Conservation (phyloP, 805 yeast genomes). For the Nakazawaea holstii region DNA sequence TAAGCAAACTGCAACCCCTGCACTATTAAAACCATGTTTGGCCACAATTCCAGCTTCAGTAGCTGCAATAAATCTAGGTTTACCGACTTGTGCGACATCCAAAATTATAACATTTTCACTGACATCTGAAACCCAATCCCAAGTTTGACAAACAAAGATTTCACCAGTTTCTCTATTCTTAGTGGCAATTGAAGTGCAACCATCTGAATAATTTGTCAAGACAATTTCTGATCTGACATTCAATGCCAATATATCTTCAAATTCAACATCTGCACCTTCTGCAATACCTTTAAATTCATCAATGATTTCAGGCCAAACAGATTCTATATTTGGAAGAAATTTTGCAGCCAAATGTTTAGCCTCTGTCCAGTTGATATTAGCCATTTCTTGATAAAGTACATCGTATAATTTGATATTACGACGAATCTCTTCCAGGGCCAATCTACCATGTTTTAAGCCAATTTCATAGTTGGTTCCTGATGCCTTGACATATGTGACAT, state of each 20-base stretch:
- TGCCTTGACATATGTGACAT: conserved; percentile 19
- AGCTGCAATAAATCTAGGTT: conserved; percentile 21
- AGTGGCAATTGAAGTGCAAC: conserved; percentile 31
- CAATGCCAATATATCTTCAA: conserved; percentile 30
- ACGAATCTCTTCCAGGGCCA: conserved; percentile 24
- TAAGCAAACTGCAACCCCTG: conserved; percentile 26
- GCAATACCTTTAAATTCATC: conserved; percentile 33
- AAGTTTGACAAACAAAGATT: conserved; percentile 29
- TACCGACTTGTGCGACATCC: conserved; percentile 19
- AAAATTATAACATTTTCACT: conserved; percentile 21
- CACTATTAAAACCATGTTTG: conserved; percentile 27
- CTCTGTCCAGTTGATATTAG: conserved; percentile 22
- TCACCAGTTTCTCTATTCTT: conserved; percentile 17
- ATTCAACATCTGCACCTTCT: conserved; percentile 26
- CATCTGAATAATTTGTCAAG: conserved; percentile 29
- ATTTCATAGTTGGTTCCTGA: conserved; percentile 23
- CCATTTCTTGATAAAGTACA: conserved; percentile 20
- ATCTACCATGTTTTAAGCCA: conserved; percentile 29
- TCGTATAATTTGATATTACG: conserved; percentile 25
- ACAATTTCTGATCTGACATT: conserved; percentile 34
- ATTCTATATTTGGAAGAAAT: conserved; percentile 23
- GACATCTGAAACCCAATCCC: conserved; percentile 34
- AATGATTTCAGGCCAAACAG: conserved; percentile 23
- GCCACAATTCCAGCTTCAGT: conserved; percentile 32
- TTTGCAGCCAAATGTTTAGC: conserved; percentile 22